Percentiles rank a stretch among this genome's conserved stretches.
Conservation (phyloP, 352 stramenopile species). For the Phytophthora sp. region DNA sequence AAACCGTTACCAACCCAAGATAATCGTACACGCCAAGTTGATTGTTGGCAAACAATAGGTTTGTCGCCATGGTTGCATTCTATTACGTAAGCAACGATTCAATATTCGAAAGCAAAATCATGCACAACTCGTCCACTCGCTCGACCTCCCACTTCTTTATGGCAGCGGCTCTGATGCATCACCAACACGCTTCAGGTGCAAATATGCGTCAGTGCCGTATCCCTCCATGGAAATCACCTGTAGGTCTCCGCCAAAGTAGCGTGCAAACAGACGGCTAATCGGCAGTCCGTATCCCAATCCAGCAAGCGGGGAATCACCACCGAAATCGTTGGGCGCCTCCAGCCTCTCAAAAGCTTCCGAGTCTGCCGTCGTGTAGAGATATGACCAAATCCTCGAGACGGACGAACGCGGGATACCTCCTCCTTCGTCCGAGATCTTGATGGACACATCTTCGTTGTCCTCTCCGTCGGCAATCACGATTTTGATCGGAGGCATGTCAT, state of each 20-base stretch:
- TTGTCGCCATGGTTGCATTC: no score
- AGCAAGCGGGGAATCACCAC: conserved; percentile 90
- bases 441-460: conserved; percentile 99
- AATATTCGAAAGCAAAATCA: no score
- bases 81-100: no score
- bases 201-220: conserved; percentile 98
- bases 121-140: neutral
- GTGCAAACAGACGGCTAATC: conserved; percentile 96
- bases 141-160: conserved; percentile 32
- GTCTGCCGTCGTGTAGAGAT: conserved; percentile 99
- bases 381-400: conserved; percentile 99
- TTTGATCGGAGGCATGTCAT: conserved; percentile 98
- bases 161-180: conserved; percentile 89
- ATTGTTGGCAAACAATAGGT: no score
- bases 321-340: conserved; percentile 88
- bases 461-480: conserved; percentile 99
- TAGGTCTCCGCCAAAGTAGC: conserved; percentile 99
- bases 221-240: conserved; percentile 99
- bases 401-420: conserved; percentile 98
- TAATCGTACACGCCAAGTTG: no score
- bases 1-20: no score
- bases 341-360: conserved; percentile 92
- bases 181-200: conserved; percentile 93
- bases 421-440: conserved; percentile 99
- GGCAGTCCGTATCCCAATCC: conserved; percentile 97